Evolutionary conservation across 768 basidiomycete species (phyloP).

Genomic region (Krasilnikovozyma curviuscula): DNA sequence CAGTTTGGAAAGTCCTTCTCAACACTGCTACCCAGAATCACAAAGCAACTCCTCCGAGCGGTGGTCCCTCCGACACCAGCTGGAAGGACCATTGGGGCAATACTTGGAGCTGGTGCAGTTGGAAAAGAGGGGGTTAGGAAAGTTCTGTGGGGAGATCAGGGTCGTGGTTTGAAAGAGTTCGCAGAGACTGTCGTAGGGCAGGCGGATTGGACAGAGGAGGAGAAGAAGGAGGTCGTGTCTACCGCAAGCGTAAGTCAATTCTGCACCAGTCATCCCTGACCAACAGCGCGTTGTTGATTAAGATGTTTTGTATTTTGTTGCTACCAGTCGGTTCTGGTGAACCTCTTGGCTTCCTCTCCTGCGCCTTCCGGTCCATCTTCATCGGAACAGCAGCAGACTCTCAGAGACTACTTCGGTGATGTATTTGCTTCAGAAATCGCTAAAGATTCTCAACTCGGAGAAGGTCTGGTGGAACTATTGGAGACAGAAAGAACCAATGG

Average conservation of each 20-base stretch:
- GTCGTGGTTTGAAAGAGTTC: constrained; percentile 20
- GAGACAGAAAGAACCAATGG: no score
- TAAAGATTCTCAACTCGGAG: neutral
- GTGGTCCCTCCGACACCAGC: constrained; percentile 36
- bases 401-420: neutral
- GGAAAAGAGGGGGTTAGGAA: constrained; percentile 35
- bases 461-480: neutral
- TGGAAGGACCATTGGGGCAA: constrained; percentile 3
- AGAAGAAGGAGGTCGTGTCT: constrained; percentile 12
- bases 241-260: constrained; percentile 16
- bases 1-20: constrained; percentile 22
- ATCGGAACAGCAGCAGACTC: neutral
- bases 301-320: neutral
- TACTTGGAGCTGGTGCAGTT: constrained; percentile 7
- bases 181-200: constrained; percentile 21
- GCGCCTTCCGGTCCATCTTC: neutral
- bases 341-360: neutral
- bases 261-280: neutral
- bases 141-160: constrained; percentile 48
- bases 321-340: neutral
- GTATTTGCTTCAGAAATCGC: neutral
- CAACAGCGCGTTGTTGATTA: neutral
- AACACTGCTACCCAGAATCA: constrained; percentile 40
- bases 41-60: constrained; percentile 80
- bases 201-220: constrained; percentile 11